Base-by-base conservation (phyloP, 176 grass and related monocot genomes). In the Metroxylon sagu region DNA sequence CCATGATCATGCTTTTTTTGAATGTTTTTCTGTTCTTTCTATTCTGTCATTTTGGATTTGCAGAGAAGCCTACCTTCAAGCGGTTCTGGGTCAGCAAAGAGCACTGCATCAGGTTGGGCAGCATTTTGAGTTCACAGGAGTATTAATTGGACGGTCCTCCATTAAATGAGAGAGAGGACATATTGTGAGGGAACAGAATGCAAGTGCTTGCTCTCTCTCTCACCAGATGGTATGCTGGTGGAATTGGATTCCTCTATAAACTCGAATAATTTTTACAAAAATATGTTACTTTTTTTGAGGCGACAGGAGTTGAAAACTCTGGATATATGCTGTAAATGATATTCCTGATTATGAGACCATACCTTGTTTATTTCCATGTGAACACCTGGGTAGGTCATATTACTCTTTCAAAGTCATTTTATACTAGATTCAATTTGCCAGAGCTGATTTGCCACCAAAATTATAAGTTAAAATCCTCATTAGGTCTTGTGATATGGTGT, bases 41-140 rank as follows among this genome's bases (percentile, higher is more conserved):
- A 25, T 62, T 59, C 57, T 48, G 51, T 26, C 61, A 67, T 73
- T 14, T 74, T 6, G 76, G 53, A 52, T 74, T 70, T 15, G 0
- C 87, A 98, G 94, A 74, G 76, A 85, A 92, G 66, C 76, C 64
- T 98, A 60, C 94, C 94, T 31, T 78, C 84, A 0, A 60, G 79
- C 4, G 75, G 80, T 54, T 55, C 64, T 2, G 85, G 72, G 50
- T 76, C 83, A 75, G 71, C 76, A 31, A 98, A 92, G 76, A 74
- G 67, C 77, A 76, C 94, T 4, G 87, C 87, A 71, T 81, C 94
- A 49, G 94, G 94, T 68, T 98, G 94, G 94, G 94, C 94, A 10
- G 88, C 88, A 74, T 98, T 98, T 85, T 98, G 74, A 98, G 30
- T 30, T 49, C 27, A 10, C n/a, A 18, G 8, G 28, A 27, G 15